Conservation (phyloP, 2,329 filamentous ascomycete species). For the Orbilia oligospora region DNA sequence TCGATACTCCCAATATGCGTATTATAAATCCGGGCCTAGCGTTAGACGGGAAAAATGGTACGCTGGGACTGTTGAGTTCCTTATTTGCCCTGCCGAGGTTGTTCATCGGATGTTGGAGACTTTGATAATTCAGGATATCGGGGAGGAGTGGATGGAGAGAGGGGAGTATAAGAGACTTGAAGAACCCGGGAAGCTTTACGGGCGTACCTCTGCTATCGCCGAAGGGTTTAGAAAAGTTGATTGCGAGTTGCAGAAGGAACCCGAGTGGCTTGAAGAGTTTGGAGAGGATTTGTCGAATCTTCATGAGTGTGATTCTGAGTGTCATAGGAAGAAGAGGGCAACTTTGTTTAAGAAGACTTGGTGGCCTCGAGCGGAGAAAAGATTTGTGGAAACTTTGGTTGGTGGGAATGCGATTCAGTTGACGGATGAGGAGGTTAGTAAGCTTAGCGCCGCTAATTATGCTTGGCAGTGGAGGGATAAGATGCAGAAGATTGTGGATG, state of each 20-base stretch:
- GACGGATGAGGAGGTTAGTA: slow-evolving; percentile 17
- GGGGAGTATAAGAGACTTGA: background rate
- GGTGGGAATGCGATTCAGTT: slow-evolving; percentile 16
- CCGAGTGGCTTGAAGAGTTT: slow-evolving; percentile 24
- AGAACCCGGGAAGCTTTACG: slow-evolving; percentile 19
- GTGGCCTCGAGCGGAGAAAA: slow-evolving; percentile 43
- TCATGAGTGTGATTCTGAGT: slow-evolving; percentile 46
- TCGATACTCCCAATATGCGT: slow-evolving; percentile 18
- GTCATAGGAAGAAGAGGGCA: slow-evolving; percentile 26
- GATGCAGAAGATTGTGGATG: slow-evolving; percentile 18
- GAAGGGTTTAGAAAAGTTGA: background rate
- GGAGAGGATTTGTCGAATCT: slow-evolving; percentile 39
- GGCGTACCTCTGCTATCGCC: background rate
- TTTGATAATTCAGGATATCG: slow-evolving; percentile 12
- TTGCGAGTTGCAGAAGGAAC: slow-evolving; percentile 37
- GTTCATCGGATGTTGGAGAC: slow-evolving; percentile 37
- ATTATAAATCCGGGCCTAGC: slow-evolving; percentile 33
- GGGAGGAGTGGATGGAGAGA: slow-evolving; percentile 17
- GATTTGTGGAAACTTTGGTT: slow-evolving; percentile 33
- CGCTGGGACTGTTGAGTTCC: background rate
- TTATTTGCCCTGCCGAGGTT: slow-evolving; percentile 41
- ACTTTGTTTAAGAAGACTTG: slow-evolving; percentile 30
- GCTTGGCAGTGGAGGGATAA: slow-evolving; percentile 25
- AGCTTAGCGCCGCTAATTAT: background rate
- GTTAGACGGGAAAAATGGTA: slow-evolving; percentile 51